A percentile compares a stretch with the other conserved stretches of the same genome.
Evolutionary conservation across 495 filamentous ascomycete genomes (phyloP).

Genomic region (Penicillium angulare): DNA sequence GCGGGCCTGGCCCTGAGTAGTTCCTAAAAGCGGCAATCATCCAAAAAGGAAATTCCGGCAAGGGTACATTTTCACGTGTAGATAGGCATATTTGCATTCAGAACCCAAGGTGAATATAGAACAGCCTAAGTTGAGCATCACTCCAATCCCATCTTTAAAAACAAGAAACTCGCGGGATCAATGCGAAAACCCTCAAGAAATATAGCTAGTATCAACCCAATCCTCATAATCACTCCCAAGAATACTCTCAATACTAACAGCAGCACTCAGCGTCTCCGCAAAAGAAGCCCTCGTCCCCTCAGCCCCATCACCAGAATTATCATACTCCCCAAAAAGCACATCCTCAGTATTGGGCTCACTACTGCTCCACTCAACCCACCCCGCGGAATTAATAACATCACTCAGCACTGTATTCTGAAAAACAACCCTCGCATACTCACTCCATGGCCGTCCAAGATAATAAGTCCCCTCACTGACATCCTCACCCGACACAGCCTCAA

Average conservation of each 20-base stretch:
- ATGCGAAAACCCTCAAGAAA: constrained; percentile 16
- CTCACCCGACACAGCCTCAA: constrained; percentile 46
- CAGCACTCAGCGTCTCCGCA: constrained; percentile 39
- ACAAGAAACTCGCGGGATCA: no score
- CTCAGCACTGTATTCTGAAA: constrained; percentile 58
- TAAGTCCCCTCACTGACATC: constrained; percentile 48
- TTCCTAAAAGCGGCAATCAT: no score
- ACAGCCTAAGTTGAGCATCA: no score
- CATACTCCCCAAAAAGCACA: constrained; percentile 59
- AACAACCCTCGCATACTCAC: constrained; percentile 57
- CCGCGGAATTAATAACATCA: constrained; percentile 57
- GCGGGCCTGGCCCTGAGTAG: no score
- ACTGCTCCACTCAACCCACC: constrained; percentile 59
- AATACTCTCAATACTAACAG: constrained; percentile 47
- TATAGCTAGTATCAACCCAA: constrained; percentile 42
- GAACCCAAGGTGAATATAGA: no score
- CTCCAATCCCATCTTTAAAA: no score
- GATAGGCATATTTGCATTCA: no score
- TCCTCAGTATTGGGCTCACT: constrained; percentile 47
- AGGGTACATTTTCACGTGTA: no score
- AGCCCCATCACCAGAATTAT: constrained; percentile 57
- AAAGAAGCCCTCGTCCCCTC: constrained; percentile 59
- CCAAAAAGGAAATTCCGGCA: no score
- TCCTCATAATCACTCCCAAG: constrained; percentile 50
- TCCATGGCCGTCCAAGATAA: constrained; percentile 68